phyloP scores from a whole-genome alignment of 345 rosid species.

The Tarenaya hassleriana region DNA sequence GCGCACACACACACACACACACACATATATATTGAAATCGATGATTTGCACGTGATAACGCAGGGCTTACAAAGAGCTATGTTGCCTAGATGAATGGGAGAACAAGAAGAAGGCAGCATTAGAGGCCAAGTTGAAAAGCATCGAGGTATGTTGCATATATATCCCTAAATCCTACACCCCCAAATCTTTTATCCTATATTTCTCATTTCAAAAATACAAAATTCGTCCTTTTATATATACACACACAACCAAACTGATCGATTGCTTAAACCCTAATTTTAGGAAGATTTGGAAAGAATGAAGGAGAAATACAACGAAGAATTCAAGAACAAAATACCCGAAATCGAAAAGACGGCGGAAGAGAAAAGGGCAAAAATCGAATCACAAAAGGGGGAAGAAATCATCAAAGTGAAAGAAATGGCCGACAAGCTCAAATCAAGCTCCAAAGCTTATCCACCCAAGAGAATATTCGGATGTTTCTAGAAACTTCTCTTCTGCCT shows the following conservation, averaged over 20 bases:
- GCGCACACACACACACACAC: neutral
- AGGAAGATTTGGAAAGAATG: slow-evolving; percentile 61
- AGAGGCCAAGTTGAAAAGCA: slow-evolving; percentile 43
- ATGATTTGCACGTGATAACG: slow-evolving; percentile 14
- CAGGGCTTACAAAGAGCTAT: slow-evolving; percentile 57
- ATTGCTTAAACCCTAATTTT: too few relatives aligned
- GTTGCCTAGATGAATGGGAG: slow-evolving; percentile 56
- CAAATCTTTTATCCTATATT: neutral
- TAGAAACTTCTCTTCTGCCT: too few relatives aligned
- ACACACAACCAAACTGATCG: too few relatives aligned
- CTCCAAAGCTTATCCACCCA: slow-evolving; percentile 27
- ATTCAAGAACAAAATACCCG: slow-evolving; percentile 51
- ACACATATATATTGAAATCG: neutral
- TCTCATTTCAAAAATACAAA: neutral
- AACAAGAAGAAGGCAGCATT: slow-evolving; percentile 44
- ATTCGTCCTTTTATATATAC: neutral
- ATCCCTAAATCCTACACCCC: neutral
- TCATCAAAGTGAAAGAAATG: slow-evolving; percentile 41
- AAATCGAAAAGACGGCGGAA: slow-evolving; percentile 52
- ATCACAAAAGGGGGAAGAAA: slow-evolving; percentile 40
- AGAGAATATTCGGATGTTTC: slow-evolving; percentile 19
- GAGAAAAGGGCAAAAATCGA: slow-evolving; percentile 54
- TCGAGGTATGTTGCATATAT: slow-evolving; percentile 44
- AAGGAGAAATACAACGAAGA: slow-evolving; percentile 49
- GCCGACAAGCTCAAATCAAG: slow-evolving; percentile 41